phyloP scores from a whole-genome alignment of 305 asterid species.

The Fraxinus nigra region DNA sequence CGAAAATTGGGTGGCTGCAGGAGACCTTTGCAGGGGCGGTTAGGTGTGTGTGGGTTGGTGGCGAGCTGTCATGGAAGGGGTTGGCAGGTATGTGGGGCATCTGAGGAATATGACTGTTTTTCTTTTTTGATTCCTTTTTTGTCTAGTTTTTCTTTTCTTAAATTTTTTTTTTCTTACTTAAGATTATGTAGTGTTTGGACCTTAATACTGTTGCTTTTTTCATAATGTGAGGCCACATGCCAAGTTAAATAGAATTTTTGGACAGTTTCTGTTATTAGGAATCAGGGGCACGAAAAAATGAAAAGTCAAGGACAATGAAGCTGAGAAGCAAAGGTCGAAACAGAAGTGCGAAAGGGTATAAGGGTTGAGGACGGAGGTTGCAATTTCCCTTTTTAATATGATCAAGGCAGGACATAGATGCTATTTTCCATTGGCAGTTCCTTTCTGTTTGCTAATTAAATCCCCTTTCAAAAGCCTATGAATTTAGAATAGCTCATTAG shows the following conservation, averaged over 20 bases:
- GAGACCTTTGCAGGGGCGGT: neutral
- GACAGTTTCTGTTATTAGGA: neutral
- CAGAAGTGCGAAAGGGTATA: neutral
- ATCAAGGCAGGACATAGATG: neutral
- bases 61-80: neutral
- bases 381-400: neutral
- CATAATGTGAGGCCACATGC: neutral
- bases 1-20: neutral
- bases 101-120: neutral
- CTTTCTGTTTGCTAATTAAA: neutral
- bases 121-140: neutral
- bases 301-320: neutral
- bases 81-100: neutral
- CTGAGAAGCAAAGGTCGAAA: neutral
- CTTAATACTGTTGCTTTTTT: neutral
- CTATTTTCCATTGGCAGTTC: neutral
- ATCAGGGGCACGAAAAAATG: neutral
- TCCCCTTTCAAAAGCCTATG: neutral
- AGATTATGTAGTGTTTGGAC: neutral
- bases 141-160: neutral
- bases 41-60: neutral
- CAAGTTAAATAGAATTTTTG: neutral
- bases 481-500: neutral
- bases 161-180: neutral
- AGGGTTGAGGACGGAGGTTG: neutral